Percentiles rank a stretch among this genome's conserved stretches.
Conservation (phyloP, 768 basidiomycete genomes). For the Suillus weaverae region DNA sequence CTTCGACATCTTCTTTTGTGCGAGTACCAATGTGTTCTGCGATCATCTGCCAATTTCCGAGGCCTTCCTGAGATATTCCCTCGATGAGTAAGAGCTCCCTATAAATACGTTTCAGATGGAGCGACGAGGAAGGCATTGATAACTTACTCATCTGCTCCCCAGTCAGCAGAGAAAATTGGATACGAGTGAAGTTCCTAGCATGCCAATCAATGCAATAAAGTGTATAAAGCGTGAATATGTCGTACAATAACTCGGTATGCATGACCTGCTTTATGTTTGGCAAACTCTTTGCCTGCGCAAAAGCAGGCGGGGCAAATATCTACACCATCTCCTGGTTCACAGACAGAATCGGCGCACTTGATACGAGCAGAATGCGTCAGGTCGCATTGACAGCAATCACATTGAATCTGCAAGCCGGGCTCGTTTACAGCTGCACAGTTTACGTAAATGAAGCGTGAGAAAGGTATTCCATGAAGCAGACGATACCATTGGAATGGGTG, state of each 20-base stretch:
- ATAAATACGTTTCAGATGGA: conserved; percentile 5
- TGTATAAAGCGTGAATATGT: conserved; percentile 7
- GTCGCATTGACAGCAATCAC: conserved; percentile 83
- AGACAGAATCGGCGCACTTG: conserved; percentile 86
- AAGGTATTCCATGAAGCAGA: conserved; percentile 9
- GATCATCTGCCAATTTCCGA: conserved; percentile 97
- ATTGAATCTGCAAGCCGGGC: conserved; percentile 79
- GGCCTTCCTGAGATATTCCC: conserved; percentile 80
- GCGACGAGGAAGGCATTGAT: conserved; percentile 1
- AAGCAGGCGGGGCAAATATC: conserved; percentile 95
- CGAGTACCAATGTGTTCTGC: conserved; percentile 93
- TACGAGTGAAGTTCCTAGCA: conserved; percentile 92
- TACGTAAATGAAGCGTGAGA: conserved; percentile 34
- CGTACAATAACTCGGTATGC: conserved; percentile 89
- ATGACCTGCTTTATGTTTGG: conserved; percentile 81
- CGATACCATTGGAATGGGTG: neutral
- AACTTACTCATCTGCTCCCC: conserved; percentile 96
- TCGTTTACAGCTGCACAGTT: conserved; percentile 64
- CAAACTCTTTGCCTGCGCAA: conserved; percentile 87
- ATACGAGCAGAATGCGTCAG: conserved; percentile 96
- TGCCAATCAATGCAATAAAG: conserved; percentile 6
- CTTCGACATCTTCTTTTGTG: conserved; percentile 89
- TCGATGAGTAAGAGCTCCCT: conserved; percentile 90
- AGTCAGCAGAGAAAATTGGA: conserved; percentile 92
- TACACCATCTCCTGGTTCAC: conserved; percentile 75